phyloP scores from a whole-genome alignment of 139 green algal genomes.

The Microglena sp. region DNA sequence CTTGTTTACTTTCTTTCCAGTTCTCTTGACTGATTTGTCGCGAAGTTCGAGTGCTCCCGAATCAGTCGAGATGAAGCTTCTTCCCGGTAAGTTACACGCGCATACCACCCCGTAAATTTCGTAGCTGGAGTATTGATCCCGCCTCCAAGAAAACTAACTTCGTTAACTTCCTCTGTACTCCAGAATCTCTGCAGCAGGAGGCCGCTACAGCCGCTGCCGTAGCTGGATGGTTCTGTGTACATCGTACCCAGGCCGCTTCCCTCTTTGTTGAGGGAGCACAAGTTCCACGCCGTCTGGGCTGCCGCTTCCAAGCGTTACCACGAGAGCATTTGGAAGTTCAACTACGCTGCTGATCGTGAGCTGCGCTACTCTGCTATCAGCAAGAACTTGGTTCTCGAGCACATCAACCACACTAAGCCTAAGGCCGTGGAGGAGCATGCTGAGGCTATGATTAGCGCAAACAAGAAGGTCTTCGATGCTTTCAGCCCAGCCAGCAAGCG shows the following conservation, averaged over 20 bases:
- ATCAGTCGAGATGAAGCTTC: too few relatives aligned
- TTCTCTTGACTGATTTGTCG: too few relatives aligned
- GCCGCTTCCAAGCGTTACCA: constrained; percentile 43
- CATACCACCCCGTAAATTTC: too few relatives aligned
- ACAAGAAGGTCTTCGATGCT: constrained; percentile 54
- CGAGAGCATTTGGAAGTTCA: constrained; percentile 51
- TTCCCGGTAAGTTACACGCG: too few relatives aligned
- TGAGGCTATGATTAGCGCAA: constrained; percentile 40
- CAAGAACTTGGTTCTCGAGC: constrained; percentile 45
- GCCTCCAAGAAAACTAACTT: too few relatives aligned
- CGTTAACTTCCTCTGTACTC: too few relatives aligned
- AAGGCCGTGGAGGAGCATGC: constrained; percentile 37
- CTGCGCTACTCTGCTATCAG: constrained; percentile 44
- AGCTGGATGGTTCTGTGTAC: constrained; percentile 34
- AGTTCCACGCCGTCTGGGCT: constrained; percentile 46
- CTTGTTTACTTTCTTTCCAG: too few relatives aligned
- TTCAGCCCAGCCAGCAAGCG: constrained; percentile 52
- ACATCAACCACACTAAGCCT: constrained; percentile 42
- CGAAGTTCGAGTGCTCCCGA: too few relatives aligned
- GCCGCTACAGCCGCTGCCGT: constrained; percentile 26
- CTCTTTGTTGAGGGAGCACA: constrained; percentile 47
- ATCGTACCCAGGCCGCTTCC: constrained; percentile 44
- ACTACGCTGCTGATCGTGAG: constrained; percentile 46
- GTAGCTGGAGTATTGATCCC: too few relatives aligned
- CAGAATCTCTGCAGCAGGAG: constrained; percentile 37